Base-by-base conservation (phyloP, 2,329 filamentous ascomycete genomes). In the Beauveria sp. region DNA sequence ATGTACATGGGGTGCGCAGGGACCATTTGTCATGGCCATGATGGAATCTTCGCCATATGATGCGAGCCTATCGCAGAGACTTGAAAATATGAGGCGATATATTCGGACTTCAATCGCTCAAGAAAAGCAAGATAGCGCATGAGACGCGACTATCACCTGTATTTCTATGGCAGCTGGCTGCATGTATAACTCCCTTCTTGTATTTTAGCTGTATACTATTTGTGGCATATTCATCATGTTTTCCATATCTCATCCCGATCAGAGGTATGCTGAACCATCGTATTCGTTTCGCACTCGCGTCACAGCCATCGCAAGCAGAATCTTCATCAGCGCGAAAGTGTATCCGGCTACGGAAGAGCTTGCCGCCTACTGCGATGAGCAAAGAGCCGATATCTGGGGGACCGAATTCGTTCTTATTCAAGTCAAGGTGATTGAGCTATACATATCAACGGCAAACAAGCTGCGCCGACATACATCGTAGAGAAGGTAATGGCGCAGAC, bases 381-480 rank as follows among this genome's bases (percentile, higher is more conserved):
- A 75, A 61, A 66, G 71, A 7, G 69, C 68, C n/a, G 75, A 78
- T 43, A 67, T 70, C 5, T 77, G 75, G 74, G 59, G 73, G 31
- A 76, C 76, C 60, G 73, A 76, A 62, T 76, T 77, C 62, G 73
- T 70, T 5, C 67, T 76, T 1, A 74, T 74, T 1, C 76, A 77
- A 65, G 72, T 78, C 16, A 75, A 75, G 61, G 73, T 77, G 0
- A 70, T 76, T 40, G 75, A 78, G 66, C 66, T 78, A 9, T 77
- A 75, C 64, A 74, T 77, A 53, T 62, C 66, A 4, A 69, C 63
- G 20, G 63, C 65, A 3, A 61, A 62, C 12, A 65, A 66, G 18
- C 62, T 60, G 8, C 34, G 55, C 42, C 52, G 31, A 38, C 12
- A 38, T 38, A 38, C 12, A 14, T 38, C 12, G 10, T 34, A 34